Base-by-base conservation (phyloP, 2,329 filamentous ascomycete species). In the Stemphylium vesicarium region DNA sequence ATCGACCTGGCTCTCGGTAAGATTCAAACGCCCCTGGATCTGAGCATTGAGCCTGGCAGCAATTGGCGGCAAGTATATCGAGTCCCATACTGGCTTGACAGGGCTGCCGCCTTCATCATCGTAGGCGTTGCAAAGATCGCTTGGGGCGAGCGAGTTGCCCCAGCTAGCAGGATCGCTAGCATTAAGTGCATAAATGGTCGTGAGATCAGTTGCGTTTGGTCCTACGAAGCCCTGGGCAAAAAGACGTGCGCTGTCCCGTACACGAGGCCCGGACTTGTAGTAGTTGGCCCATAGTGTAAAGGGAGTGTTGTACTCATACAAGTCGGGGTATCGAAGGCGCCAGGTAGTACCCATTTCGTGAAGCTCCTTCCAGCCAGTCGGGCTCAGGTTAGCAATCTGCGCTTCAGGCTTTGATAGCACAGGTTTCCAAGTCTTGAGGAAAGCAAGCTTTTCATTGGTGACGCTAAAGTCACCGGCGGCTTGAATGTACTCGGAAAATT, bases 201-300 rank as follows among this genome's bases (percentile, higher is more conserved):
- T 85, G 0, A 82, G 74, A 2, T 78, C 75, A 0, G 80, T 79
- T 4, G 84, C 80, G 38, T 83, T 81, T 18, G 81, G 78, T 0
- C 86, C 86, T 0, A 89, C 70, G 65, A 84, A 89, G 7, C 86
- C 86, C 29, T 81, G 80, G 1, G 85, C 77, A 59, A 89, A 89
- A 40, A 85, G 79, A 46, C 83, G 77, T 1, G 85, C 85, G 2
- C 85, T 86, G 67, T 88, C 84, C 10, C 88, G 75, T 0, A 87
- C 85, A 5, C 85, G 81, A 5, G 84, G 82, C 5, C 68, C 66
- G 1, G 72, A 68, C 16, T 65, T 70, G 69, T 89, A 89, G 62
- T 86, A 83, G 68, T 89, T 90, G 15, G 85, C 81, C 84, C 85
- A 90, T 6, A 87, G 81, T 8, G 82, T 77, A 62, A 88, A 88